phyloP scores from a whole-genome alignment of 2,329 filamentous ascomycete genomes.

The Penicillium nordicum region DNA sequence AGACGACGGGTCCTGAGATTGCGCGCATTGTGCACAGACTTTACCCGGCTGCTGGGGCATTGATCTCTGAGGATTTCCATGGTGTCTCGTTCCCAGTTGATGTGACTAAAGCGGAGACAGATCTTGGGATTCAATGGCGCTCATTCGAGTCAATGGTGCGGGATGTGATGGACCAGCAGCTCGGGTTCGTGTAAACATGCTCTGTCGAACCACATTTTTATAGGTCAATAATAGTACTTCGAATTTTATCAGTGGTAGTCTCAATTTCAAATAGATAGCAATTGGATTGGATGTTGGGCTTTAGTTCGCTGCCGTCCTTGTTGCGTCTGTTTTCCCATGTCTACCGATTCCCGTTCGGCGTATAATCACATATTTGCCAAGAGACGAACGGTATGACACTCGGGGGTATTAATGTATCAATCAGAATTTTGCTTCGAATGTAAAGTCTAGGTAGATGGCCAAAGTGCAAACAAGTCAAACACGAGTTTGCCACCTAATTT shows the following conservation, averaged over 20 bases:
- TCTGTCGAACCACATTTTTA: too few relatives aligned
- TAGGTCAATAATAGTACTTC: background rate
- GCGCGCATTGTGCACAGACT: conserved; percentile 11
- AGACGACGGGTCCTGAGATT: conserved; percentile 14
- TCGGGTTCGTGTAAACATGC: conserved; percentile 6
- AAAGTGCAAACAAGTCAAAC: conserved; percentile 11
- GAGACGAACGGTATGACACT: background rate
- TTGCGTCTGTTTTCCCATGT: background rate
- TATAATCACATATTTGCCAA: background rate
- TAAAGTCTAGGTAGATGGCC: background rate
- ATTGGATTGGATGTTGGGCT: background rate
- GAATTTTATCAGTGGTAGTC: background rate
- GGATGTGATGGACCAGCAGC: conserved; percentile 24
- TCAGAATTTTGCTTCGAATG: background rate
- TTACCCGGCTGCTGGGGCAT: conserved; percentile 15
- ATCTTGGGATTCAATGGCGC: conserved; percentile 24
- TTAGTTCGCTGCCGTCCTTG: background rate
- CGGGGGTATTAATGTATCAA: background rate
- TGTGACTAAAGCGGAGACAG: conserved; percentile 18
- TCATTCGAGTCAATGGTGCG: conserved; percentile 19
- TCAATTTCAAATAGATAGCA: background rate
- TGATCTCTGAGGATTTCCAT: conserved; percentile 5
- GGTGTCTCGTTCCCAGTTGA: conserved; percentile 7
- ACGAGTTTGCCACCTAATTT: conserved; percentile 7
- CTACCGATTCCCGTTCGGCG: background rate